Evolutionary conservation across 495 filamentous ascomycete genomes (phyloP).

Genomic region (Hyaloscypha variabilis): DNA sequence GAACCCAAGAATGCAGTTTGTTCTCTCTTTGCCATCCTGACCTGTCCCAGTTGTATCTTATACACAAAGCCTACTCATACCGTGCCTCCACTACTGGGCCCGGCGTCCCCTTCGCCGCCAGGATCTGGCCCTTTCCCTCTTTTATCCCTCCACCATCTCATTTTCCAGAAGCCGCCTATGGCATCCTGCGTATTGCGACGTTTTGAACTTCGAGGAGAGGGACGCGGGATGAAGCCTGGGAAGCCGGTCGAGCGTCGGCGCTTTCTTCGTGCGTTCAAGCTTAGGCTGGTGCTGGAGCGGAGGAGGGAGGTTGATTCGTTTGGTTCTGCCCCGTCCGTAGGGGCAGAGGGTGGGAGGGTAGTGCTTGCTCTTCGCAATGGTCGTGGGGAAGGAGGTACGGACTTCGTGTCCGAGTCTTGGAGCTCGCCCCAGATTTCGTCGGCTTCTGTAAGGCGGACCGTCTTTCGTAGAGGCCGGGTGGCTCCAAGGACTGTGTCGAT

Average conservation of each 20-base stretch:
- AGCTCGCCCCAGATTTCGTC: constrained; percentile 70
- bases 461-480: constrained; percentile 38
- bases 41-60: neutral
- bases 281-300: constrained; percentile 9
- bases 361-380: constrained; percentile 23
- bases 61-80: neutral
- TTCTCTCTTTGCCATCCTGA: neutral
- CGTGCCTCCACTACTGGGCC: constrained; percentile 11
- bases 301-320: constrained; percentile 34
- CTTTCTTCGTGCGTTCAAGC: constrained; percentile 16
- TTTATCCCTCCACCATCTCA: constrained; percentile 30
- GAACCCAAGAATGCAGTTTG: neutral
- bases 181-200: constrained; percentile 23
- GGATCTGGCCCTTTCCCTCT: constrained; percentile 21
- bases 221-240: constrained; percentile 51
- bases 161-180: constrained; percentile 32
- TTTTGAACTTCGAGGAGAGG: constrained; percentile 16
- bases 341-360: neutral
- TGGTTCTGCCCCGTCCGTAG: constrained; percentile 31
- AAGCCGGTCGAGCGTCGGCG: constrained; percentile 56
- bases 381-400: constrained; percentile 35
- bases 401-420: constrained; percentile 53
- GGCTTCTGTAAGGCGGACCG: constrained; percentile 52
- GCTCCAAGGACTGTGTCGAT: constrained; percentile 33
- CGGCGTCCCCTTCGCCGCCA: constrained; percentile 6